Evolutionary conservation across 768 basidiomycete species (phyloP).

Genomic region (Suillus plorans): DNA sequence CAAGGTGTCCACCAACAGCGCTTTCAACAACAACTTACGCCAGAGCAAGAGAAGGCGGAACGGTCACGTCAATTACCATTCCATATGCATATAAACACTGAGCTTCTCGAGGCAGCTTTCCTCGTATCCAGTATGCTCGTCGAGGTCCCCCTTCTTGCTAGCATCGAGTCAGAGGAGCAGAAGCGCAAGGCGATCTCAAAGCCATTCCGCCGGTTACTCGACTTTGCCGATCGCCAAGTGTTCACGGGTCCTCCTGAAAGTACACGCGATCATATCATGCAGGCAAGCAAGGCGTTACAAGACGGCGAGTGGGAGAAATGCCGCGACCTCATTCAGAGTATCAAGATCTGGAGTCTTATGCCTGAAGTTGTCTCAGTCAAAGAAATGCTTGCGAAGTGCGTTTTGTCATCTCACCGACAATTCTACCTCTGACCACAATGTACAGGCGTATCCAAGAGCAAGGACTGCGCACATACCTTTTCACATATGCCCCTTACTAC

Average conservation of each 20-base stretch:
- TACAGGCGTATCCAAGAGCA: conserved; percentile 97
- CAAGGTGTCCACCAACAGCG: conserved; percentile 95
- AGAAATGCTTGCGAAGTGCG: conserved; percentile 92
- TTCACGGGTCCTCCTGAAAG: conserved; percentile 99
- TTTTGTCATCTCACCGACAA: not conserved
- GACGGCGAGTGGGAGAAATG: conserved; percentile 97
- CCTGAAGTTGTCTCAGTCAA: conserved; percentile 85
- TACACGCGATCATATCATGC: conserved; percentile 98
- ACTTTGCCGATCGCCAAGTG: conserved; percentile 96
- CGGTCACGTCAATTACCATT: conserved; percentile 95
- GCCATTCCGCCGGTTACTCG: conserved; percentile 91
- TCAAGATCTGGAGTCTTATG: conserved; percentile 98
- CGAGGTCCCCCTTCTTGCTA: conserved; percentile 93
- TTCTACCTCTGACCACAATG: not conserved
- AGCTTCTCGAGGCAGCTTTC: conserved; percentile 95
- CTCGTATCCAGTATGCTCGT: conserved; percentile 98
- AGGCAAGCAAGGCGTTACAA: conserved; percentile 95
- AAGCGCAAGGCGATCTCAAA: conserved; percentile 94
- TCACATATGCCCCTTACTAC: conserved; percentile 89
- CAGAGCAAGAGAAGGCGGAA: conserved; percentile 97
- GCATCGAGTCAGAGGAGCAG: conserved; percentile 91
- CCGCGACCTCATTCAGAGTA: conserved; percentile 88
- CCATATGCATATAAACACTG: conserved; percentile 99
- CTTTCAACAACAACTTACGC: conserved; percentile 74
- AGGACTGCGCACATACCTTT: conserved; percentile 93